phyloP scores from a whole-genome alignment of 2,329 filamentous ascomycete genomes.

The Beauveria varroae region DNA sequence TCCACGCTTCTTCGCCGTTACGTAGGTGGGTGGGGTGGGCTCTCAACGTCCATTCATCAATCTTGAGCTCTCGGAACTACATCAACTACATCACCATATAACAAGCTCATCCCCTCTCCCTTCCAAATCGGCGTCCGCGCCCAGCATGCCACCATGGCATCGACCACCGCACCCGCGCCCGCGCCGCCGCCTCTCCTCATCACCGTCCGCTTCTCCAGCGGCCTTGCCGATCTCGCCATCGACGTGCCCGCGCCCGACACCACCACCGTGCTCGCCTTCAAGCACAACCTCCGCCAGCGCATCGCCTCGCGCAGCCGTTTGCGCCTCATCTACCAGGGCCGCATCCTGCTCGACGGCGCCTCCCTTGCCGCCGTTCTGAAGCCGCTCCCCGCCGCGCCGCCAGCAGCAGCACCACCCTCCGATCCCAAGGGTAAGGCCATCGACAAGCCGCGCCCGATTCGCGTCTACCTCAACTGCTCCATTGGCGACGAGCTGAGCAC shows the following conservation, averaged over 20 bases:
- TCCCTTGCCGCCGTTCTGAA: conserved; percentile 63
- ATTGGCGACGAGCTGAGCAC: conserved; percentile 68
- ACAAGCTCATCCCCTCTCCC: background rate
- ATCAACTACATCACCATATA: background rate
- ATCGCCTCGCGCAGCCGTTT: conserved; percentile 65
- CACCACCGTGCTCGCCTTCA: conserved; percentile 71
- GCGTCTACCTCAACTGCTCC: conserved; percentile 89
- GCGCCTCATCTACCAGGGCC: conserved; percentile 84
- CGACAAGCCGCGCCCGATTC: conserved; percentile 36
- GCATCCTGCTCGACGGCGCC: conserved; percentile 68
- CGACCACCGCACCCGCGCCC: conserved; percentile 9
- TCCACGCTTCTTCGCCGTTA: background rate
- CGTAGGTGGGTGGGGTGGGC: background rate
- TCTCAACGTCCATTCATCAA: background rate
- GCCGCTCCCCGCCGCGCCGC: conserved; percentile 48
- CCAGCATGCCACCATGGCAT: conserved; percentile 22
- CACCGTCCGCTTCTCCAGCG: conserved; percentile 83
- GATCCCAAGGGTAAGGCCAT: conserved; percentile 54
- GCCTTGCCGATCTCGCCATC: conserved; percentile 75
- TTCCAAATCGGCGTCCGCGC: background rate
- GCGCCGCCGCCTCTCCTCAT: conserved; percentile 52
- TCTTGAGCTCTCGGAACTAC: background rate
- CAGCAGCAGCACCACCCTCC: conserved; percentile 17
- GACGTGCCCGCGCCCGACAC: conserved; percentile 60
- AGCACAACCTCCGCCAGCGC: conserved; percentile 69